Conservation (phyloP, 2,329 filamentous ascomycete genomes). For the Thelonectria blattea region DNA sequence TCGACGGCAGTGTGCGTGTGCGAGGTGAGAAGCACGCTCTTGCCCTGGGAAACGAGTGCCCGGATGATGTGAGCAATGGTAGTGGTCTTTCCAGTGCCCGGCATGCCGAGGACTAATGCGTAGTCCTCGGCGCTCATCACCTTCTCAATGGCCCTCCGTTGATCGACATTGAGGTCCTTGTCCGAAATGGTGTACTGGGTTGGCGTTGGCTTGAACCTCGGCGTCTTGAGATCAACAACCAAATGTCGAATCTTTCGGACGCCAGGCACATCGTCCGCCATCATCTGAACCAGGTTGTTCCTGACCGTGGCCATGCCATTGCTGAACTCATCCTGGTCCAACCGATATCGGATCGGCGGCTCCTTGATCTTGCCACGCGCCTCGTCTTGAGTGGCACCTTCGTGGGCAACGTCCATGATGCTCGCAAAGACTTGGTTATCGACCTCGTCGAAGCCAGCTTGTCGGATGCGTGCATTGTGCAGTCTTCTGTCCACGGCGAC, state of each 20-base stretch:
- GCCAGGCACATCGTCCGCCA: constrained; percentile 78
- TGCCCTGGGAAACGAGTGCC: constrained; percentile 84
- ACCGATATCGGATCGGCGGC: constrained; percentile 72
- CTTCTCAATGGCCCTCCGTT: constrained; percentile 85
- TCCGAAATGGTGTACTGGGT: constrained; percentile 69
- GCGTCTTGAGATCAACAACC: constrained; percentile 77
- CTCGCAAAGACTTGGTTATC: constrained; percentile 87
- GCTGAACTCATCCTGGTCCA: constrained; percentile 98
- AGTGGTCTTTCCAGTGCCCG: constrained; percentile 96
- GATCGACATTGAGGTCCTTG: constrained; percentile 82
- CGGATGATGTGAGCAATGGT: constrained; percentile 98
- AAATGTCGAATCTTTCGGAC: constrained; percentile 76
- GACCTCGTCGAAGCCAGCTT: constrained; percentile 75
- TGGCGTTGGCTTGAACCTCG: constrained; percentile 72
- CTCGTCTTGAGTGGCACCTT: constrained; percentile 59
- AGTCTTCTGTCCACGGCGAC: constrained; percentile 90
- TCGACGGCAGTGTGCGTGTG: constrained; percentile 98
- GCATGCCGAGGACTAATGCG: constrained; percentile 97
- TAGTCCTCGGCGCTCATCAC: constrained; percentile 97
- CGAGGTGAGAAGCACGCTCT: constrained; percentile 90
- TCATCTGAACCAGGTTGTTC: constrained; percentile 91
- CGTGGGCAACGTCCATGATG: constrained; percentile 80
- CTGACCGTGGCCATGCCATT: constrained; percentile 95
- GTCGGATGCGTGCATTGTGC: constrained; percentile 81
- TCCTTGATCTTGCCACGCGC: constrained; percentile 59